Percentiles rank a stretch among this genome's conserved stretches.
Conservation (phyloP, 2,329 filamentous ascomycete species). For the Alternaria atra region DNA sequence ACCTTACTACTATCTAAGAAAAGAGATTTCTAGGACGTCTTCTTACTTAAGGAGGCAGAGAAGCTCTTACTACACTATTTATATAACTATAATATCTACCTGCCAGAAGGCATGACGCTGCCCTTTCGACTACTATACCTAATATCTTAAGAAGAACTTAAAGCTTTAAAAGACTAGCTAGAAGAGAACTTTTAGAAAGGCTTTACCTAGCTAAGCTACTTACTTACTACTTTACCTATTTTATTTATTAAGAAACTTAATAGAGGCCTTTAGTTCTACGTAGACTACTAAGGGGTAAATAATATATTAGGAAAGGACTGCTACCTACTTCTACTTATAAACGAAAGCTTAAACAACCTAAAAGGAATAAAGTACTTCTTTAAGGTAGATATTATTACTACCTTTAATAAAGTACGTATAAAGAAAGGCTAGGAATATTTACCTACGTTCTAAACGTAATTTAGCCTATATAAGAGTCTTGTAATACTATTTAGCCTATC, state of each 20-base stretch:
- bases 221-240: neutral
- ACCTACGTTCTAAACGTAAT: neutral
- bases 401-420: conserved; percentile 2
- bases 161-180: neutral
- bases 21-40: too few relatives aligned
- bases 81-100: neutral
- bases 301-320: neutral
- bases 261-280: conserved; percentile 2
- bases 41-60: too few relatives aligned
- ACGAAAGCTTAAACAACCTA: too few relatives aligned
- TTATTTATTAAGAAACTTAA: neutral
- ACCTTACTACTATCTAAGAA: too few relatives aligned
- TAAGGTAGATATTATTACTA: neutral
- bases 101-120: neutral
- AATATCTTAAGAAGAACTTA: neutral
- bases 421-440: neutral
- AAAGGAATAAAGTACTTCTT: too few relatives aligned
- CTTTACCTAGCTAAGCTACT: too few relatives aligned
- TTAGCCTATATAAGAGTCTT: neutral
- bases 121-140: neutral
- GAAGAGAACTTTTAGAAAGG: too few relatives aligned
- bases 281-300: neutral
- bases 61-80: too few relatives aligned
- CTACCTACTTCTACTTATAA: neutral
- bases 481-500: too few relatives aligned